These are phyloP conservation scores for Cytospora schulzeri DNA, from an alignment of 2,329 filamentous ascomycete species.

Conservation along the genomic window DNA sequence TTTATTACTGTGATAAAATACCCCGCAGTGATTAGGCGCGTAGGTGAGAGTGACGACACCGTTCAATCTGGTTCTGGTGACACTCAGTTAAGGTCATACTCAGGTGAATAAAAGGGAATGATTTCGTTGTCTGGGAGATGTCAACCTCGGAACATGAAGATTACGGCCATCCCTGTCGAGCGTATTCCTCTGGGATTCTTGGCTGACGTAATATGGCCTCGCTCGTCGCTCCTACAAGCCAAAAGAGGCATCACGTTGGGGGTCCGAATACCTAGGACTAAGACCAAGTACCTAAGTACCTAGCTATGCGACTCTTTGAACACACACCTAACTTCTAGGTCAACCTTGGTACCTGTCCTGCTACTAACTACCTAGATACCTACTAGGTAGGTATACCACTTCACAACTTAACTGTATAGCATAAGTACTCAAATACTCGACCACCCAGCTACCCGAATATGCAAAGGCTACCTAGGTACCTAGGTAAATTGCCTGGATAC, in stretches of 20 bases:
- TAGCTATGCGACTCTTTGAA: no score
- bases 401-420: no score
- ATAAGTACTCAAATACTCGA: no score
- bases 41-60: neutral
- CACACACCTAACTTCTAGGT: no score
- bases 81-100: neutral
- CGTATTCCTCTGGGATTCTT: neutral
- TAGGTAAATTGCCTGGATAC: no score
- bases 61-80: neutral
- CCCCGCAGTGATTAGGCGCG: neutral
- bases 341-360: no score
- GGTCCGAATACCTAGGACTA: no score
- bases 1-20: neutral
- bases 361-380: no score
- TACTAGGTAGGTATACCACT: no score
- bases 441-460: no score
- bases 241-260: neutral
- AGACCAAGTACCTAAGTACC: no score
- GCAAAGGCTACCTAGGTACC: no score
- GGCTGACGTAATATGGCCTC: slow-evolving; percentile 8
- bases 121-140: neutral
- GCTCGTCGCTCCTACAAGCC: neutral
- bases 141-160: neutral
- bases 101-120: neutral
- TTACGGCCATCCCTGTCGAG: neutral